A percentile compares a stretch with the other conserved stretches of the same genome.
These are phyloP conservation scores for Collybia nuda DNA, from an alignment of 768 basidiomycete species.

Conservation along the genomic window DNA sequence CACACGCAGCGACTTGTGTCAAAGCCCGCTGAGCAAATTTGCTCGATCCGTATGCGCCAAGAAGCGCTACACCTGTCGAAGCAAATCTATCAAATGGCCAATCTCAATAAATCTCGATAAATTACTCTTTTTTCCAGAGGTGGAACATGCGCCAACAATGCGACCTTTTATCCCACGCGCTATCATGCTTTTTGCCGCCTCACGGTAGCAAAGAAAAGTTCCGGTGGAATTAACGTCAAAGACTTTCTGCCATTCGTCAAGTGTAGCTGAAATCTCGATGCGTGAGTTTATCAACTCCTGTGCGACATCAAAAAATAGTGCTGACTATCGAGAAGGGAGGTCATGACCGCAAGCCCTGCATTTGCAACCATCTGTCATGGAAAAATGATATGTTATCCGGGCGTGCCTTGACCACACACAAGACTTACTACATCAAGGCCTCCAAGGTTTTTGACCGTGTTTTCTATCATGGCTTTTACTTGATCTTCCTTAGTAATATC, in stretches of 20 bases:
- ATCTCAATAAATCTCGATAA: no score
- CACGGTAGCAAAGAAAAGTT: slow-evolving; percentile 33
- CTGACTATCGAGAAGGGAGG: slow-evolving; percentile 17
- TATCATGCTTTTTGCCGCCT: slow-evolving; percentile 37
- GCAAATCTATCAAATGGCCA: background rate
- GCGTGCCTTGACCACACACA: background rate
- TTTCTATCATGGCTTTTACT: slow-evolving; percentile 20
- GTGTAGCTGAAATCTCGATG: slow-evolving; percentile 18
- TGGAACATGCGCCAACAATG: slow-evolving; percentile 38
- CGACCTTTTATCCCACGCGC: slow-evolving; percentile 37
- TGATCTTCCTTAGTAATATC: slow-evolving; percentile 21
- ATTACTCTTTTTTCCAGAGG: slow-evolving; percentile 36
- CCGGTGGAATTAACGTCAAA: slow-evolving; percentile 29
- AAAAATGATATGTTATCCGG: background rate
- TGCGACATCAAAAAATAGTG: background rate
- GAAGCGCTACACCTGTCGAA: slow-evolving; percentile 10
- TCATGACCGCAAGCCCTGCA: slow-evolving; percentile 19
- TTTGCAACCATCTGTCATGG: slow-evolving; percentile 28
- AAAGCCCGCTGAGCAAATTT: slow-evolving; percentile 42
- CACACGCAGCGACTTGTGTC: slow-evolving; percentile 33
- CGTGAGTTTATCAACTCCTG: background rate
- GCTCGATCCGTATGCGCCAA: slow-evolving; percentile 29
- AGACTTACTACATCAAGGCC: slow-evolving; percentile 29
- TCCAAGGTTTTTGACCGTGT: slow-evolving; percentile 18
- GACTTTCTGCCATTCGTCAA: slow-evolving; percentile 21